phyloP scores from a whole-genome alignment of 257 asterid species.

The Misopates orontium region DNA sequence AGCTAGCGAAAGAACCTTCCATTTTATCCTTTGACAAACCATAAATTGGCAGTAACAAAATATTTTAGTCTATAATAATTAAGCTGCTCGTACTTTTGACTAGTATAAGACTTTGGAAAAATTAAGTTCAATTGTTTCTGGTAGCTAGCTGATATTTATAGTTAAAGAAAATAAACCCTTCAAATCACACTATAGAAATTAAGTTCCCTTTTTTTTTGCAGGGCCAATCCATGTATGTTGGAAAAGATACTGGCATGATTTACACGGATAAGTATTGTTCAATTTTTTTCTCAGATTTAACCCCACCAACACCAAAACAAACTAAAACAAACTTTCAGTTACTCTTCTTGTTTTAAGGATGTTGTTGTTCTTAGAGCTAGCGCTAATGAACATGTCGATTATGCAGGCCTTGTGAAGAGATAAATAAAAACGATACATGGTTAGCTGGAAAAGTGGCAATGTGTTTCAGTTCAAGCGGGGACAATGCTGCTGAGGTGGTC shows the following conservation, averaged over 20 bases:
- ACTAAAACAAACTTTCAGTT: not conserved
- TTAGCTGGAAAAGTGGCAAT: slow-evolving; percentile 38
- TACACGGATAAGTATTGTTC: slow-evolving; percentile 12
- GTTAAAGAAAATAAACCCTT: no score
- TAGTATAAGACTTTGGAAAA: no score
- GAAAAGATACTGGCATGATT: slow-evolving; percentile 32
- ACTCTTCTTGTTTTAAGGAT: not conserved
- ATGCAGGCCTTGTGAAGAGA: slow-evolving; percentile 33
- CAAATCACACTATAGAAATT: no score
- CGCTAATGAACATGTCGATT: no score
- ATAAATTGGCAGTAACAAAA: no score
- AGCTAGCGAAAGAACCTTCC: no score
- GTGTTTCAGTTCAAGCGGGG: slow-evolving; percentile 30
- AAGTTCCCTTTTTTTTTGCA: slow-evolving; percentile 16
- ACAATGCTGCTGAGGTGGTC: not conserved
- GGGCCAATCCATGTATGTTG: slow-evolving; percentile 39
- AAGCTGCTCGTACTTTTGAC: no score
- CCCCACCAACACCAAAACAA: not conserved
- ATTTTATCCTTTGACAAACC: no score
- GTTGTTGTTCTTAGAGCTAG: not conserved
- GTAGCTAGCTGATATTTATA: no score
- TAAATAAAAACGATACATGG: slow-evolving; percentile 34
- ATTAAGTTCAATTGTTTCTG: no score
- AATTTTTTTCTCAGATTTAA: not conserved
- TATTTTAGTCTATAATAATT: no score